Evolutionary conservation across 208 protist genomes (phyloP).

Genomic region (Leptomonas seymouri): DNA sequence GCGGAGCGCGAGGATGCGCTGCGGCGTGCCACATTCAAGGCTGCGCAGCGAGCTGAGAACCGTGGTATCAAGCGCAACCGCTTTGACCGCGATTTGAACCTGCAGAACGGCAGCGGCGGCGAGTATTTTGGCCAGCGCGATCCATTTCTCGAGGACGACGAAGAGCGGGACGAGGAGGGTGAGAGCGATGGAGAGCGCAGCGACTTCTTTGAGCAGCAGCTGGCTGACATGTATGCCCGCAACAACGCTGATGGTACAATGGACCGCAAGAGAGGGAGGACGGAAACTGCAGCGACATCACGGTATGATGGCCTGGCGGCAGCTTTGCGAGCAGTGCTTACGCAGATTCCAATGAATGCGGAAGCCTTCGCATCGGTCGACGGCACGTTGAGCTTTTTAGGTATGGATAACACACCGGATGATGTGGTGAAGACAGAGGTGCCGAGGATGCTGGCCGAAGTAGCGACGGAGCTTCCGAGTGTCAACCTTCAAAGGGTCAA

Average conservation of each 20-base stretch:
- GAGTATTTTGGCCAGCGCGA: not conserved
- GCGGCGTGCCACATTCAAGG: constrained; percentile 43
- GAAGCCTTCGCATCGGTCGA: constrained; percentile 58
- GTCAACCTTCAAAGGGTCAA: constrained; percentile 38
- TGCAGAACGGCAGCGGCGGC: constrained; percentile 13
- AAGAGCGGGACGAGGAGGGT: not conserved
- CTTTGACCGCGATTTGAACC: constrained; percentile 24
- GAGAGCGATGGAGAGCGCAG: constrained; percentile 17
- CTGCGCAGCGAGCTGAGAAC: constrained; percentile 30
- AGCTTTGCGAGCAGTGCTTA: constrained; percentile 45
- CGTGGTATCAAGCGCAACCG: constrained; percentile 23
- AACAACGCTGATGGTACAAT: constrained; percentile 29
- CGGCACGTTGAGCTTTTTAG: constrained; percentile 69
- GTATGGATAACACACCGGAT: constrained; percentile 44
- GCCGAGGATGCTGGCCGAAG: constrained; percentile 58
- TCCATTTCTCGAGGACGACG: constrained; percentile 16
- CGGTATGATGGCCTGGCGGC: constrained; percentile 37
- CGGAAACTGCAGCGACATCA: not conserved
- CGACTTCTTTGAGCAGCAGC: constrained; percentile 33
- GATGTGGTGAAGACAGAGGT: constrained; percentile 60
- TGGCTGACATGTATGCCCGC: constrained; percentile 32
- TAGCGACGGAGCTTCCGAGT: constrained; percentile 52
- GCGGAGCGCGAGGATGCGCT: constrained; percentile 55
- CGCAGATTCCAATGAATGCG: constrained; percentile 39
- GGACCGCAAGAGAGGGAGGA: constrained; percentile 18